These are phyloP conservation scores for Marasmius oreades DNA, from an alignment of 1,284 basidiomycete genomes.

Conservation along the genomic window DNA sequence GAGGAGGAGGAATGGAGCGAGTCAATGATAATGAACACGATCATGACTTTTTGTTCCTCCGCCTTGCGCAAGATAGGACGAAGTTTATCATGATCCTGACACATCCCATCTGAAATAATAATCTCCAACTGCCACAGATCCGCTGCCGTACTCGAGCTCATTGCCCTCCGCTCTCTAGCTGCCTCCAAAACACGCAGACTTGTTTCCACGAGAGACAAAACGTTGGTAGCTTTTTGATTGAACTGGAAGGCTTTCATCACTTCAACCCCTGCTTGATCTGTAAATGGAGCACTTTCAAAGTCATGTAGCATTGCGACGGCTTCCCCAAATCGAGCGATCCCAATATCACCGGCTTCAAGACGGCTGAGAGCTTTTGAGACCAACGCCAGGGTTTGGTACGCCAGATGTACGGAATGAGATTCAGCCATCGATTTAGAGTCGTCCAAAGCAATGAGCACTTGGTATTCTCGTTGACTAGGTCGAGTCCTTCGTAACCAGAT, in stretches of 20 bases:
- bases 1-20: conserved; percentile 58
- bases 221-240: conserved; percentile 89
- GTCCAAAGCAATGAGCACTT: conserved; percentile 92
- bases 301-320: conserved; percentile 86
- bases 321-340: conserved; percentile 90
- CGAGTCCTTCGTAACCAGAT: conserved; percentile 97
- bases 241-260: conserved; percentile 88
- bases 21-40: conserved; percentile 97
- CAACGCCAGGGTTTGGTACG: conserved; percentile 91
- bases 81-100: conserved; percentile 90
- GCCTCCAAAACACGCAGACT: conserved; percentile 77
- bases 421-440: conserved; percentile 98
- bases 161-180: conserved; percentile 65
- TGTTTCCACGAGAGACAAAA: conserved; percentile 81
- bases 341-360: conserved; percentile 93
- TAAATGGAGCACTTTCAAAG: conserved; percentile 78
- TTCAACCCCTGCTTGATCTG: conserved; percentile 74
- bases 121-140: conserved; percentile 98
- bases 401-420: conserved; percentile 89
- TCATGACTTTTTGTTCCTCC: conserved; percentile 89
- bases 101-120: conserved; percentile 98
- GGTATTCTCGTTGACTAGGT: conserved; percentile 94
- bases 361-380: conserved; percentile 89
- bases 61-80: conserved; percentile 82
- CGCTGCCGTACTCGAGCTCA: conserved; percentile 58